Percentiles rank a stretch among this genome's conserved stretches.
phyloP scores from a whole-genome alignment of 495 filamentous ascomycete genomes.

The Bryoglossum gracile region DNA sequence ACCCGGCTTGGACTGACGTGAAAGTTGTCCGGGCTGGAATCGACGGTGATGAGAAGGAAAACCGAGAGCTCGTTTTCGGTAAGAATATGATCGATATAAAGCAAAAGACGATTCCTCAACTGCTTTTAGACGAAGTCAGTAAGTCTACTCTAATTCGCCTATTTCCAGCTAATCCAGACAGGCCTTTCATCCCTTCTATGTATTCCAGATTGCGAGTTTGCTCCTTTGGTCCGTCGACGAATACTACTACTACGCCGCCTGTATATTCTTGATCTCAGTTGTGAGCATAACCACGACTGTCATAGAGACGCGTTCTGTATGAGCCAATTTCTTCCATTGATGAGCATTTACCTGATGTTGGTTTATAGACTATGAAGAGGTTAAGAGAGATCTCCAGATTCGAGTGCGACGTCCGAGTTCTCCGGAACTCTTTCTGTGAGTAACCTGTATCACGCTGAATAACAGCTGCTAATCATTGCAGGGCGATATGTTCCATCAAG shows the following conservation, averaged over 20 bases:
- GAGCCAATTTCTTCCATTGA: constrained; percentile 22
- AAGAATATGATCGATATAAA: constrained; percentile 84
- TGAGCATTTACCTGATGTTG: neutral
- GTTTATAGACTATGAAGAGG: constrained; percentile 70
- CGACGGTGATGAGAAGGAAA: constrained; percentile 80
- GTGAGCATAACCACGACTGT: constrained; percentile 86
- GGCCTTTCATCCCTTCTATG: constrained; percentile 96
- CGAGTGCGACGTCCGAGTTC: constrained; percentile 87
- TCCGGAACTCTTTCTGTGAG: constrained; percentile 91
- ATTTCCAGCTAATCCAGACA: constrained; percentile 7
- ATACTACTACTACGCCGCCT: constrained; percentile 96
- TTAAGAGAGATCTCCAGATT: constrained; percentile 89
- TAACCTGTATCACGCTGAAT: constrained; percentile 8
- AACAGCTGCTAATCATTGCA: constrained; percentile 26
- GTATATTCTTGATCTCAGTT: constrained; percentile 91
- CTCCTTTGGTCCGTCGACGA: constrained; percentile 90
- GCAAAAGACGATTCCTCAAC: constrained; percentile 71
- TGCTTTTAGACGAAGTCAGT: constrained; percentile 83
- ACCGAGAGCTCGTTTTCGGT: constrained; percentile 80
- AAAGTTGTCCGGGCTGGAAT: constrained; percentile 73
- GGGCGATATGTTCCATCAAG: constrained; percentile 80
- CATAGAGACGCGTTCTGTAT: constrained; percentile 81
- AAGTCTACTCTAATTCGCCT: too few relatives aligned
- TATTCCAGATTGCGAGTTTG: constrained; percentile 94
- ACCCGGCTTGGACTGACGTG: constrained; percentile 77